These are phyloP conservation scores for Cladophialophora psammophila DNA, from an alignment of 2,329 filamentous ascomycete species.

Conservation along the genomic window DNA sequence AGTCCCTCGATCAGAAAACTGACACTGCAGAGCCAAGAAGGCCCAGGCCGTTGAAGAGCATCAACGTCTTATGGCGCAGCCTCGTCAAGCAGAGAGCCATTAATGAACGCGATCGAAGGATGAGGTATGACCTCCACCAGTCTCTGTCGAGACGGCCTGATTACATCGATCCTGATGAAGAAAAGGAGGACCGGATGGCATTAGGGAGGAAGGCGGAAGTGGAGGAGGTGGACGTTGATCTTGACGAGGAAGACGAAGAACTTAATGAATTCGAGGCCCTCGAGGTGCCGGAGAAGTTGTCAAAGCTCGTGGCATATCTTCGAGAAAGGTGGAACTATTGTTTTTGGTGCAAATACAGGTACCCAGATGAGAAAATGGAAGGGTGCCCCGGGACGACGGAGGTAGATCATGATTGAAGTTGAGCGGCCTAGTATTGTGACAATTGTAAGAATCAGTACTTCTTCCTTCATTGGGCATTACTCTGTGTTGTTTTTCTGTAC, in stretches of 20 bases:
- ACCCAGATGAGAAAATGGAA: conserved; percentile 75
- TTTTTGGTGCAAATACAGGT: conserved; percentile 93
- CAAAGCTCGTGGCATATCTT: conserved; percentile 71
- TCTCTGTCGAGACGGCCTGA: conserved; percentile 68
- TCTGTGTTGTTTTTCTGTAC: not conserved
- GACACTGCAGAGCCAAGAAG: conserved; percentile 34
- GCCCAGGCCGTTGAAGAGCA: conserved; percentile 66
- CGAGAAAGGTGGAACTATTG: conserved; percentile 80
- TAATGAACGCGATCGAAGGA: conserved; percentile 70
- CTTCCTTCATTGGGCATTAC: too few relatives aligned
- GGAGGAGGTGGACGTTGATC: conserved; percentile 65
- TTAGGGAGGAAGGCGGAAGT: conserved; percentile 55
- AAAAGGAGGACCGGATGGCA: conserved; percentile 74
- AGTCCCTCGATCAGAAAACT: conserved; percentile 25
- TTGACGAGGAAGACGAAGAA: conserved; percentile 81
- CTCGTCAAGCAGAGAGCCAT: conserved; percentile 74
- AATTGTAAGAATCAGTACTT: not conserved
- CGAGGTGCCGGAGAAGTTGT: conserved; percentile 70
- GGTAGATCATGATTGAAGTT: conserved; percentile 74
- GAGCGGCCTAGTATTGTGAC: not conserved
- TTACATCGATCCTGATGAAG: conserved; percentile 73
- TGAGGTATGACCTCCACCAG: conserved; percentile 71
- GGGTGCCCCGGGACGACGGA: conserved; percentile 88
- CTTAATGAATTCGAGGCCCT: conserved; percentile 79
- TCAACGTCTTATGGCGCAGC: conserved; percentile 81